phyloP scores from a whole-genome alignment of 768 basidiomycete genomes.

The Multifurca ochricompacta region DNA sequence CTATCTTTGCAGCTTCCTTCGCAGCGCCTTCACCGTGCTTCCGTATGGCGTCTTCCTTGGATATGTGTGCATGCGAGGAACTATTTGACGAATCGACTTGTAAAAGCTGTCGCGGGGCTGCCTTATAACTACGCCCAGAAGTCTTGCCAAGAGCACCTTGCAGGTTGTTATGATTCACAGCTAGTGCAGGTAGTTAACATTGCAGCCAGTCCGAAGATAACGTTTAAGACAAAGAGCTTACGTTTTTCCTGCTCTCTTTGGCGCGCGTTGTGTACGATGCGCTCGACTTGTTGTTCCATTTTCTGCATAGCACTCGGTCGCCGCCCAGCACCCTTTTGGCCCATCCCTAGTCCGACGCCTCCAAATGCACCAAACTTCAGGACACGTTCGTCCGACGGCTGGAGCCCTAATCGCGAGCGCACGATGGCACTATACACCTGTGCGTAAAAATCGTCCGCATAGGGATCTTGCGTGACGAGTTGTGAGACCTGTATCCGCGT shows the following conservation, averaged over 20 bases:
- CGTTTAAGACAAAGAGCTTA: conserved; percentile 30
- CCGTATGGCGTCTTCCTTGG: conserved; percentile 43
- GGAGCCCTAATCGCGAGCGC: conserved; percentile 69
- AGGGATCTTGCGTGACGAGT: conserved; percentile 94
- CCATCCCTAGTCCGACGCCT: conserved; percentile 78
- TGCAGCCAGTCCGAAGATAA: not conserved
- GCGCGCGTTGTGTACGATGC: conserved; percentile 88
- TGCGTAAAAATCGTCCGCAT: conserved; percentile 97
- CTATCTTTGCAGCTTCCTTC: conserved; percentile 67
- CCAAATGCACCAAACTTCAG: conserved; percentile 78
- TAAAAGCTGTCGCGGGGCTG: conserved; percentile 91
- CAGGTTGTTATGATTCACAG: conserved; percentile 48
- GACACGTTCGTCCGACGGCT: conserved; percentile 67
- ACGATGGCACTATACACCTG: conserved; percentile 88
- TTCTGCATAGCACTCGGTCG: conserved; percentile 83
- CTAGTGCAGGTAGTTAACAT: conserved; percentile 29
- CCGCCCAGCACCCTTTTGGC: conserved; percentile 57
- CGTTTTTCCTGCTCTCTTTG: conserved; percentile 82
- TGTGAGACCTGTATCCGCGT: conserved; percentile 98
- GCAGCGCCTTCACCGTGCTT: conserved; percentile 49
- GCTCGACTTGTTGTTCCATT: conserved; percentile 93
- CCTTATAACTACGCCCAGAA: conserved; percentile 87
- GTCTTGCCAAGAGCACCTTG: conserved; percentile 95
- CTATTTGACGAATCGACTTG: conserved; percentile 63
- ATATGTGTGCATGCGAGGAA: conserved; percentile 41